These are phyloP conservation scores for Arthrinium puccinioides DNA, from an alignment of 2,329 filamentous ascomycete genomes.

Conservation along the genomic window DNA sequence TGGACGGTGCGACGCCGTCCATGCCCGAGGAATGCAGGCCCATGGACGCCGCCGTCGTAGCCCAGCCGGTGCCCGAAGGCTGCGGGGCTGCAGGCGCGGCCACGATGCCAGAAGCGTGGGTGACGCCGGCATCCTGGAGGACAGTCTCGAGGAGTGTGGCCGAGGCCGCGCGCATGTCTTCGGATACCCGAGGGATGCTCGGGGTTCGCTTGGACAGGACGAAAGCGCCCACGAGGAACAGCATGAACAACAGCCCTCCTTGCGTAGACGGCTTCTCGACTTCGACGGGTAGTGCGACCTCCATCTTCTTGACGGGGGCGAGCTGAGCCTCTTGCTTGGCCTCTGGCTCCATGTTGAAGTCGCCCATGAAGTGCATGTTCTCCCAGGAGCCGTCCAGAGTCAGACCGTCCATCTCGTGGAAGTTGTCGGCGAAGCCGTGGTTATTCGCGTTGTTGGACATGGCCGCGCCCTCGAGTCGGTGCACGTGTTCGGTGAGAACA, in stretches of 20 bases:
- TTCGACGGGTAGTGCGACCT: conserved; percentile 37
- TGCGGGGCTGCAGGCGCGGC: conserved; percentile 42
- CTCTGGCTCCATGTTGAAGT: conserved; percentile 57
- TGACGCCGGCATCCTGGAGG: conserved; percentile 70
- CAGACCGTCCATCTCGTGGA: conserved; percentile 76
- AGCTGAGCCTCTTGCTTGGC: conserved; percentile 53
- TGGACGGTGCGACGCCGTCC: conserved; percentile 46
- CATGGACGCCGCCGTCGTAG: conserved; percentile 28
- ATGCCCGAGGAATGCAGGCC: conserved; percentile 34
- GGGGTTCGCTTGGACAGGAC: conserved; percentile 79
- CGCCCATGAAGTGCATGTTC: conserved; percentile 69
- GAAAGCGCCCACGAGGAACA: conserved; percentile 92
- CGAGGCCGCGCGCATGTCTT: conserved; percentile 73
- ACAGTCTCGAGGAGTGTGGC: conserved; percentile 73
- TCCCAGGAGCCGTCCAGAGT: conserved; percentile 80
- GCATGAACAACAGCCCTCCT: conserved; percentile 83
- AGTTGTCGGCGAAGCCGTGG: conserved; percentile 62
- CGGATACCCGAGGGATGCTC: conserved; percentile 69
- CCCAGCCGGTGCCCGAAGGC: conserved; percentile 44
- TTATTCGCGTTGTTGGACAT: conserved; percentile 51
- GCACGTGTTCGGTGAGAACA: conserved; percentile 66
- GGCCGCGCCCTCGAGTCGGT: conserved; percentile 60
- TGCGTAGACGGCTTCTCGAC: conserved; percentile 63
- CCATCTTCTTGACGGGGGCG: conserved; percentile 46
- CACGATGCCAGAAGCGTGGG: conserved; percentile 30